phyloP scores from a whole-genome alignment of 2,329 filamentous ascomycete genomes.

The Venturia carpophila region DNA sequence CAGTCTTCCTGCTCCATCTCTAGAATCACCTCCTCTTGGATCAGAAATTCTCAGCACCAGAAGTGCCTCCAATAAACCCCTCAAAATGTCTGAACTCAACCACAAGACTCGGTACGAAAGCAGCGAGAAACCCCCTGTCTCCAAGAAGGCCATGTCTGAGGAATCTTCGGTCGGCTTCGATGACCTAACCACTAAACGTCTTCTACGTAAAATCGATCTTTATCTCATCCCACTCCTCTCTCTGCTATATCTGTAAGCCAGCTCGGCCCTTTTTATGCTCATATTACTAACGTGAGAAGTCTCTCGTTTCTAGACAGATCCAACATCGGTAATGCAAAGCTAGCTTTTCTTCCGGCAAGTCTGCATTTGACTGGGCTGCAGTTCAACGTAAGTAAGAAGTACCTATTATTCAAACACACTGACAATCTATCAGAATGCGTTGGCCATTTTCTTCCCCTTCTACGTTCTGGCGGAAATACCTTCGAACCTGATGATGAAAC shows the following conservation, averaged over 20 bases:
- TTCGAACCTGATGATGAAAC: constrained; percentile 20
- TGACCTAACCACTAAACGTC: constrained; percentile 38
- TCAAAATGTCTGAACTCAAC: background rate
- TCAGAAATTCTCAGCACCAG: background rate
- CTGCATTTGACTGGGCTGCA: constrained; percentile 29
- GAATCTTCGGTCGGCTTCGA: constrained; percentile 27
- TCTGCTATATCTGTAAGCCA: constrained; percentile 45
- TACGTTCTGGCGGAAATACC: constrained; percentile 23
- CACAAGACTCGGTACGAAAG: background rate
- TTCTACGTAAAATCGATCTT: constrained; percentile 48
- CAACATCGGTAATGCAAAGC: constrained; percentile 41
- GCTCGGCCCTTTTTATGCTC: constrained; percentile 21
- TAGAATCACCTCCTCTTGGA: background rate
- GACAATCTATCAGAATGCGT: constrained; percentile 21
- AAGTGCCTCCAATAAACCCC: background rate
- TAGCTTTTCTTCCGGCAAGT: constrained; percentile 31
- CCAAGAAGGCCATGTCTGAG: background rate
- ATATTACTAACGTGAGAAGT: background rate
- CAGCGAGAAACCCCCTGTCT: background rate
- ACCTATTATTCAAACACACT: background rate
- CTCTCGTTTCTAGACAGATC: constrained; percentile 36
- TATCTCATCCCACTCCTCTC: constrained; percentile 53
- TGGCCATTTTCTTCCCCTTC: constrained; percentile 36
- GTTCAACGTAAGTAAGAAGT: constrained; percentile 24
- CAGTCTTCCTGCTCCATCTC: background rate